phyloP scores from a whole-genome alignment of 345 rosid species.

The Tarenaya hassleriana region DNA sequence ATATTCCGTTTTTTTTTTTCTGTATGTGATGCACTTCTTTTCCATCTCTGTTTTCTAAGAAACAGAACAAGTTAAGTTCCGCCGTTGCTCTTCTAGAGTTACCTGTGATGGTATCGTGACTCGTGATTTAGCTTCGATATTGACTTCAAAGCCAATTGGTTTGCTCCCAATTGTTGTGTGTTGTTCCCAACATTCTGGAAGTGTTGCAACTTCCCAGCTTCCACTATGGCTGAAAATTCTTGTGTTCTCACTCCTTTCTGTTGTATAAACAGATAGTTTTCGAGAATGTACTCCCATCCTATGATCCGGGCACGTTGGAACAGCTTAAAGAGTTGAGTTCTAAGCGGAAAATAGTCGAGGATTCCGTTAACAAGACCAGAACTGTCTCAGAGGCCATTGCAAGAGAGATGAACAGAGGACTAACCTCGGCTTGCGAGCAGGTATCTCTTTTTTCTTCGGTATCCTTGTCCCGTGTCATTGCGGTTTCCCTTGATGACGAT shows the following conservation, averaged over 20 bases:
- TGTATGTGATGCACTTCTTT: neutral
- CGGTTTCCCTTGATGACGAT: too few relatives aligned
- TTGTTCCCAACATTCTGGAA: too few relatives aligned
- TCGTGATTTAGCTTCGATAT: too few relatives aligned
- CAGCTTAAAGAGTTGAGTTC: constrained; percentile 56
- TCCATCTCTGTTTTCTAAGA: neutral
- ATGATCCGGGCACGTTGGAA: constrained; percentile 49
- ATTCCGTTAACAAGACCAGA: constrained; percentile 55
- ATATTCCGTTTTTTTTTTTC: neutral
- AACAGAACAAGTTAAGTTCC: neutral
- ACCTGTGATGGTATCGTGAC: neutral
- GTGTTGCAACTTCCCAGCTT: too few relatives aligned
- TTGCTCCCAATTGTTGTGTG: too few relatives aligned
- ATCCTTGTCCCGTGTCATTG: too few relatives aligned
- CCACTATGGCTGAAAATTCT: too few relatives aligned
- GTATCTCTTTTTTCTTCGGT: constrained; percentile 19
- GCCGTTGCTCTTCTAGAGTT: neutral
- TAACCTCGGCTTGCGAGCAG: constrained; percentile 49
- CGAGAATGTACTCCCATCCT: constrained; percentile 43
- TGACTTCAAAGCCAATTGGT: too few relatives aligned
- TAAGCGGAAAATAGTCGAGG: constrained; percentile 56
- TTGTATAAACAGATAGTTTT: constrained; percentile 43
- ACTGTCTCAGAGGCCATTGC: constrained; percentile 52
- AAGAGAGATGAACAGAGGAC: constrained; percentile 65
- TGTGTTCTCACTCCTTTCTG: too few relatives aligned